phyloP scores from a whole-genome alignment of 1,284 basidiomycete species.

The Takashimella koratensis region DNA sequence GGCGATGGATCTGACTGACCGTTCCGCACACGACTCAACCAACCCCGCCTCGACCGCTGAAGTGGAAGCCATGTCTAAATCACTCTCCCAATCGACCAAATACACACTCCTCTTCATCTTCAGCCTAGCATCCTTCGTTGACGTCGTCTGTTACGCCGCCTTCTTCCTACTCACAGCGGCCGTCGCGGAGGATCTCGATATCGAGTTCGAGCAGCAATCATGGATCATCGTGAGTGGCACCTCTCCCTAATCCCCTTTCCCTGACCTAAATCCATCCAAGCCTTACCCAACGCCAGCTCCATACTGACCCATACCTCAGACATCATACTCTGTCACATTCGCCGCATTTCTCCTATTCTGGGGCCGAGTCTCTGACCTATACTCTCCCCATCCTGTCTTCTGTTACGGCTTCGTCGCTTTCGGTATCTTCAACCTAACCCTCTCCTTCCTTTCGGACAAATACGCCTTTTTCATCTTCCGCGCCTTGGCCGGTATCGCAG shows the following conservation, averaged over 20 bases:
- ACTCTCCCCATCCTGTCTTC: conserved; percentile 35
- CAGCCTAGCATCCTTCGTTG: conserved; percentile 29
- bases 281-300: too few species aligned
- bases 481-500: conserved; percentile 32
- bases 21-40: too few species aligned
- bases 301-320: too few species aligned
- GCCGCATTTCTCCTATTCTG: conserved; percentile 38
- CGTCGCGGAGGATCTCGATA: conserved; percentile 12
- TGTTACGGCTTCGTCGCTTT: conserved; percentile 27
- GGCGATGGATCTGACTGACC: too few species aligned
- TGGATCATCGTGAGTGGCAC: conserved; percentile 24
- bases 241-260: too few species aligned
- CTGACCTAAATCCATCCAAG: too few species aligned
- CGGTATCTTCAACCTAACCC: conserved; percentile 28
- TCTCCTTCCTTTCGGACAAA: conserved; percentile 34
- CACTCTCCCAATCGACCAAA: conserved; percentile 23
- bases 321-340: conserved; percentile 40
- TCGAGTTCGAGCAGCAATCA: conserved; percentile 18
- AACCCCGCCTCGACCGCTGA: too few species aligned
- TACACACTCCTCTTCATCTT: conserved; percentile 27
- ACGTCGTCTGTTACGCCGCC: conserved; percentile 21
- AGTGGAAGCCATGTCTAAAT: too few species aligned
- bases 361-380: conserved; percentile 39
- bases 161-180: conserved; percentile 16
- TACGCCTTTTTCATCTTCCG: conserved; percentile 35